These are phyloP conservation scores for Pichia deserticola DNA, from an alignment of 805 yeast genomes.

Conservation along the genomic window DNA sequence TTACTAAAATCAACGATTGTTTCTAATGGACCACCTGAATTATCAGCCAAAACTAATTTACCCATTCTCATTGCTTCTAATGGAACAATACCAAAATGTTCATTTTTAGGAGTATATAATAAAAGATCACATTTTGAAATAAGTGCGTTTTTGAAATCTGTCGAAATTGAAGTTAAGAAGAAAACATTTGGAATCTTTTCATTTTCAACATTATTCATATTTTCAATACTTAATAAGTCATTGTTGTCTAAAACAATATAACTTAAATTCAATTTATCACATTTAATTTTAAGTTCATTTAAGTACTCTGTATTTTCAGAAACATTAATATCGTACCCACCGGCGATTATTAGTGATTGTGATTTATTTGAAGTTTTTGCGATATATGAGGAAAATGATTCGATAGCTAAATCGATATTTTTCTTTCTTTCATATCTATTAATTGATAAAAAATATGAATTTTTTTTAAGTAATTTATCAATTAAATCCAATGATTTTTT, in stretches of 20 bases:
- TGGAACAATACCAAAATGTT: constrained; percentile 98
- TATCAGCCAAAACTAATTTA: constrained; percentile 78
- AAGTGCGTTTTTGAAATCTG: constrained; percentile 55
- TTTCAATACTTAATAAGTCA: not conserved
- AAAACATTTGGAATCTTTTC: constrained; percentile 12
- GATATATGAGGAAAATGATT: constrained; percentile 48
- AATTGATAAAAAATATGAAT: constrained; percentile 55
- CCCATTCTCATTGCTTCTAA: constrained; percentile 85
- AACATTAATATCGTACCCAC: constrained; percentile 82
- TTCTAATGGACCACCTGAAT: constrained; percentile 91
- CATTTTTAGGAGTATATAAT: constrained; percentile 83
- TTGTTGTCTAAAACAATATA: too few species aligned
- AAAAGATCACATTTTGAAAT: constrained; percentile 51
- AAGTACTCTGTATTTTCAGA: constrained; percentile 70
- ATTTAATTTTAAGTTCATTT: constrained; percentile 45
- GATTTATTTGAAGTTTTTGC: constrained; percentile 24
- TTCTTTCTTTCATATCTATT: constrained; percentile 89
- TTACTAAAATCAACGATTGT: constrained; percentile 40
- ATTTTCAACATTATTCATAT: not conserved
- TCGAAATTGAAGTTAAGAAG: constrained; percentile 75
- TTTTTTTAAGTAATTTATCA: constrained; percentile 28
- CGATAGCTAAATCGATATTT: constrained; percentile 69
- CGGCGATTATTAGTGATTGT: constrained; percentile 64
- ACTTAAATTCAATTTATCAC: constrained; percentile 23
- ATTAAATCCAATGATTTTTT: constrained; percentile 28